Conservation (phyloP, 2,329 filamentous ascomycete species). For the Aspergillus phoenicis region DNA sequence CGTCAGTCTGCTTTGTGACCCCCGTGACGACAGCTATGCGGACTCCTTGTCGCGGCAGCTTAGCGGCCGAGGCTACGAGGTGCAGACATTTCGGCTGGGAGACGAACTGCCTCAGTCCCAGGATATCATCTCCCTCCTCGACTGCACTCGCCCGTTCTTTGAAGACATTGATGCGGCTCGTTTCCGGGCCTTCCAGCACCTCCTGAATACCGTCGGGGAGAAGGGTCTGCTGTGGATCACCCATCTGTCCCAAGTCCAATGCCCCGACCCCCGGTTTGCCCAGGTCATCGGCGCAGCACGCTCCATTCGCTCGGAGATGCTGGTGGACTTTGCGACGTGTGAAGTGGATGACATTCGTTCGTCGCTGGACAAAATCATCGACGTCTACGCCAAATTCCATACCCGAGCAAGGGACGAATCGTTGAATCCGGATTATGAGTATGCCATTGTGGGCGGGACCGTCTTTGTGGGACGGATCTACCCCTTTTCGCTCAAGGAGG, state of each 20-base stretch:
- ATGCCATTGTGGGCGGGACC: conserved; percentile 14
- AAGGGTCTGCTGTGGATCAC: conserved; percentile 36
- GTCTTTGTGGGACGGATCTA: conserved; percentile 19
- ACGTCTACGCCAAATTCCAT: conserved; percentile 19
- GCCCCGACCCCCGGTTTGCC: conserved; percentile 32
- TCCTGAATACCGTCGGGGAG: background rate
- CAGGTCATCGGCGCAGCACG: conserved; percentile 33
- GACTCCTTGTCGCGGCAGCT: background rate
- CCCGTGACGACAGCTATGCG: too few relatives aligned
- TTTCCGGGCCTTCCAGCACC: conserved; percentile 2
- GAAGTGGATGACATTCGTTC: conserved; percentile 19
- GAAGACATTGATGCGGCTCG: conserved; percentile 6
- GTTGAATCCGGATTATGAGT: conserved; percentile 21
- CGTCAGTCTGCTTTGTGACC: background rate
- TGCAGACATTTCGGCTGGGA: background rate
- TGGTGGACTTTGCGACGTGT: conserved; percentile 29
- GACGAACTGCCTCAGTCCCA: background rate
- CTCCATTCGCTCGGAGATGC: conserved; percentile 32
- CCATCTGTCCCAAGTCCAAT: conserved; percentile 21
- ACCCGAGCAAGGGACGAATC: conserved; percentile 4
- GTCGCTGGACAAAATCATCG: conserved; percentile 13
- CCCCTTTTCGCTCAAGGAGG: conserved; percentile 8
- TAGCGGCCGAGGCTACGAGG: background rate
- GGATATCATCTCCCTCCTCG: conserved; percentile 18
- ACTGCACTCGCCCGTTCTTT: conserved; percentile 18